Evolutionary conservation across 2,329 filamentous ascomycete genomes (phyloP), one percentile per base, ranked within the genome.

Genomic region (Diaporthe sp.): DNA sequence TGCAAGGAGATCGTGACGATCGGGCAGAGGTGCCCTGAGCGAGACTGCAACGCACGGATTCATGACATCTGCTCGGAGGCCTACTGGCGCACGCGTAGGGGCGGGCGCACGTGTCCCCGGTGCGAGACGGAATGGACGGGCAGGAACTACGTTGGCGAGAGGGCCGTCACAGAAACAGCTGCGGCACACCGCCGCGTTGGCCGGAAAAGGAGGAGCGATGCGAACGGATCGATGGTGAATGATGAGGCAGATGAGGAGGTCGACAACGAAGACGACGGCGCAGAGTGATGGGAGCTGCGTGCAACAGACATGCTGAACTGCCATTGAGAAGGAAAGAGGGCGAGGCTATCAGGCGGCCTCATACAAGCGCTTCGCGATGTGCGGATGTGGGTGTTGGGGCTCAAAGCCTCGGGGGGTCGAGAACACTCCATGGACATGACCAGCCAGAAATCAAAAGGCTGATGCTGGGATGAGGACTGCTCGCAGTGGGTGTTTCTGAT

Each of bases 1-100:
- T 99, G 97, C 84, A 94, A 92, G 83, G 95, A 98, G 78, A 93
- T 98, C 77, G 91, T 98, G 55, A 99, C 96, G 0, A 86, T 94
- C 78, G 95, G 96, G 0, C 90, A 95, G 87, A 90, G 96, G 73
- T 98, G 96, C 84, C 83, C 88, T 3, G 89, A 94, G 76, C 84
- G 89, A 51, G 88, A 92, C 28, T 98, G 96, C 82, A 86, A 84
- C 42, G 88, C 92, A 15, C 88, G 96, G 15, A 83, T 98, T 22
- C 96, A 98, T 82, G 90, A 95, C 77, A 91, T 92, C 69, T 98
- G 95, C 82, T 88, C 91, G 74, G 89, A 91, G 17, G 92, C 91
- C 39, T 95, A 93, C 82, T 98, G 95, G 88, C 88, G 93, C 28
- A 90, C 91, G 77, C 85, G 89, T 73, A 70, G 57, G 12, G 73